Base-by-base conservation (phyloP, 768 basidiomycete genomes). In the Rhizopogon vulgaris region DNA sequence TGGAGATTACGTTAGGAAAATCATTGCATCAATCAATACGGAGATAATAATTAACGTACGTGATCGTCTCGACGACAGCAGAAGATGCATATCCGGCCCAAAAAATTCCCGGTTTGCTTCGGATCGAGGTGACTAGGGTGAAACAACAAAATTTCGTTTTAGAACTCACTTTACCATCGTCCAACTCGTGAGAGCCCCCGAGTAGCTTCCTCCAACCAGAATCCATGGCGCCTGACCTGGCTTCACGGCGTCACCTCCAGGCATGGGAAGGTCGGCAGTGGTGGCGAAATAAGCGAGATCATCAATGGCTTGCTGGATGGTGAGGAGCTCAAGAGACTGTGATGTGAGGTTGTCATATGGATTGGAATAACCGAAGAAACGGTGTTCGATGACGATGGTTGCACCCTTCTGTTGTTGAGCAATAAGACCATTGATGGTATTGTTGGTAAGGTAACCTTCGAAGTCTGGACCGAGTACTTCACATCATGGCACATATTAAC, bases 321-420 rank as follows among this genome's bases (percentile, higher is more conserved):
- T 88, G 61, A 83, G 83, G 10, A 79, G 57, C 41, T 69, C 68
- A 32, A 89, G 68, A 58, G 82, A 86, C 57, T 75, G 64, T 28
- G 76, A 77, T 22, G 71, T 78, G 25, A 89, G 75, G 63, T 87
- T 74, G 22, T 76, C 17, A 43, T 73, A 76, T 3, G 87, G 87
- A 62, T 87, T 90, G 52, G 85, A 88, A 15, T 78, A 66, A 17
- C 87, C 87, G 55, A 82, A 89, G 72, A 83, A 90, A n/a, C 87
- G 76, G 60, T 89, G 87, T 59, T 89, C 86, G 28, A 87, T 54
- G 28, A 87, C 70, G 55, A 87, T 70, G 5, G 78, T 76, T 15
- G 79, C 79, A 18, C 82, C 86, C 30, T 77, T 78, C 53, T 84
- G 72, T 62, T 83, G 79, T 60, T 85, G 79, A 8, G 84, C 82